A percentile compares a stretch with the other conserved stretches of the same genome.
Conservation (phyloP, 179 eudicot genomes). For the Carnegiea gigantea region DNA sequence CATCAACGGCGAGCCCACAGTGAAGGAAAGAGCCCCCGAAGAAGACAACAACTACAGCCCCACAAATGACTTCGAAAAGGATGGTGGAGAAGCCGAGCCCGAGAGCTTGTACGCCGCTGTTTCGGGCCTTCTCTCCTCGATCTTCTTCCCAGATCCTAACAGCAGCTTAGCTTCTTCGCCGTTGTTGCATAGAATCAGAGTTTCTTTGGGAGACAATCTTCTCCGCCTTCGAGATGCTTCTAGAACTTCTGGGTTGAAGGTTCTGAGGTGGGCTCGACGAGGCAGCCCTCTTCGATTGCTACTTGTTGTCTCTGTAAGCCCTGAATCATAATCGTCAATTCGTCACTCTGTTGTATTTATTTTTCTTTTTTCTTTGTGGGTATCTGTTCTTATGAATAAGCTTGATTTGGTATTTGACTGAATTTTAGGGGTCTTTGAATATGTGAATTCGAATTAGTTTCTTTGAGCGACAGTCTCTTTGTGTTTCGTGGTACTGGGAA, state of each 20-base stretch:
- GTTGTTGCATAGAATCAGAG: slow-evolving; percentile 23
- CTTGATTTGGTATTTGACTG: neutral
- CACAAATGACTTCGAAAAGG: neutral
- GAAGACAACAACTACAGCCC: slow-evolving; percentile 2
- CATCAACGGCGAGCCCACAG: neutral
- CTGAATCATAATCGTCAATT: neutral
- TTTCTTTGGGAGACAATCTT: slow-evolving; percentile 28
- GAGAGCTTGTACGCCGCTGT: slow-evolving; percentile 34
- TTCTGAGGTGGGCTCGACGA: slow-evolving; percentile 41
- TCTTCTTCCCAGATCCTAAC: slow-evolving; percentile 37
- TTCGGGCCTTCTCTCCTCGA: slow-evolving; percentile 29
- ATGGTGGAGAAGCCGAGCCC: neutral
- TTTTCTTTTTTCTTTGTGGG: neutral
- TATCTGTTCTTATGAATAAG: neutral
- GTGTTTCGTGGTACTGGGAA: neutral
- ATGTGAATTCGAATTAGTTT: neutral
- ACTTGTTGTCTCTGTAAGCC: slow-evolving; percentile 66
- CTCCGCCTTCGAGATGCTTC: slow-evolving; percentile 39
- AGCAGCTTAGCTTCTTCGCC: slow-evolving; percentile 23
- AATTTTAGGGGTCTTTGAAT: neutral
- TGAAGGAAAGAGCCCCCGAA: neutral
- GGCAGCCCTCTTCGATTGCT: slow-evolving; percentile 63
- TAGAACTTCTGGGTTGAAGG: slow-evolving; percentile 25
- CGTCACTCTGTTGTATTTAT: neutral
- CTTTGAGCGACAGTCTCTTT: neutral